Conservation (phyloP, 768 basidiomycete species). For the Boletus pseudo-olivaceus region DNA sequence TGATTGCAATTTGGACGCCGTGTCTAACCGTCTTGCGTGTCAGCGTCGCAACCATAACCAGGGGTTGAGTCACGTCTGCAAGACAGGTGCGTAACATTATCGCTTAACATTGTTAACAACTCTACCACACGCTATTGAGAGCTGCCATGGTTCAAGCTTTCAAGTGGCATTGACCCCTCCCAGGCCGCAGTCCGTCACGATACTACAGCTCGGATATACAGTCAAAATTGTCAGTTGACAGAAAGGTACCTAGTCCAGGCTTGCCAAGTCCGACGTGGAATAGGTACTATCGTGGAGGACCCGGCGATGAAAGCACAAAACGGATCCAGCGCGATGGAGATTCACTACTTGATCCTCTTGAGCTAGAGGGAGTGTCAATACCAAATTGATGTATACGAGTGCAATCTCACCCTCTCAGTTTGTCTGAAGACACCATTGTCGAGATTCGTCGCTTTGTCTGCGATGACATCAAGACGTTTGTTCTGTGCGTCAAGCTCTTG, state of each 20-base stretch:
- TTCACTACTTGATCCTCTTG: conserved; percentile 52
- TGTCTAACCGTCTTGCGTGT: not conserved
- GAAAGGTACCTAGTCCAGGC: conserved; percentile 19
- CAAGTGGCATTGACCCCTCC: not conserved
- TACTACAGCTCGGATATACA: not conserved
- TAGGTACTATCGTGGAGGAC: not conserved
- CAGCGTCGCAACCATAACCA: no score
- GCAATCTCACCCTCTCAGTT: conserved; percentile 67
- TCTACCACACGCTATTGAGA: not conserved
- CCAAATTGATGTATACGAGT: conserved; percentile 14
- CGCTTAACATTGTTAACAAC: not conserved
- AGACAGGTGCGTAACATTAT: not conserved
- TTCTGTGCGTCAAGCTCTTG: conserved; percentile 90
- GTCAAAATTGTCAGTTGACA: not conserved
- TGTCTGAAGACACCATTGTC: conserved; percentile 77
- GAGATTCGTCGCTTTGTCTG: conserved; percentile 70
- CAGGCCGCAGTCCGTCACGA: no score
- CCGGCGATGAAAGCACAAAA: not conserved
- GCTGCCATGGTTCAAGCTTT: not conserved
- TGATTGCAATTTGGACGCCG: no score
- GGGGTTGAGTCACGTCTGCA: not conserved
- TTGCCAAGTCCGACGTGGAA: not conserved
- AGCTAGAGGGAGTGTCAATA: conserved; percentile 38
- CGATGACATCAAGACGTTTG: conserved; percentile 68
- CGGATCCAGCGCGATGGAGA: not conserved